Base-by-base conservation (phyloP, 164 flowering plant genomes). In the Liriodendron chinense region DNA sequence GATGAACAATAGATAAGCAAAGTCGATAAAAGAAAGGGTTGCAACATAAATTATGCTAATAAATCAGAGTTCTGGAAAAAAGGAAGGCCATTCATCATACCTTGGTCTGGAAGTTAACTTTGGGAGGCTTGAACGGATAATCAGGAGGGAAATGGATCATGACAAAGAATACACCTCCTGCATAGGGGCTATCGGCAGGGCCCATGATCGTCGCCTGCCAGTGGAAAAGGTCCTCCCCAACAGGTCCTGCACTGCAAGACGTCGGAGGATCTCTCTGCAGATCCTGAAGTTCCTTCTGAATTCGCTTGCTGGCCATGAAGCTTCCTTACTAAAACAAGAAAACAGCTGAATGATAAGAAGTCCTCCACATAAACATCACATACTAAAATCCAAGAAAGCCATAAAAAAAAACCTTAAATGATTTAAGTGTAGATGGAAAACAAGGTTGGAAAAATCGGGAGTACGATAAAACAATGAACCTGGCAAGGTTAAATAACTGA, bases 121-220 rank as follows among this genome's bases (percentile, higher is more conserved):
- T 80, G 74, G 83, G 83, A 49, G 83, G 83, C 75, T 80, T 80
- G 76, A 80, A 80, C 3, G 83, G 83, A 72, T 80, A 80, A 72
- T 80, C 83, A 6, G 80, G 83, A 16, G 83, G 83, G 67, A 80
- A 80, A 74, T 74, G 83, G 50, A 80, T 80, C 71, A 66, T 74
- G 72, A 80, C 78, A 75, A 80, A 77, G 69, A 80, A 80, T 9
- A 80, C 80, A 8, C 83, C 83, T 20, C 83, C 83, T 25, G 80
- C 65, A 71, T 74, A 80, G 12, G 83, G 83, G 24, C 80, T 80
- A 12, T 80, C 83, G 1, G 80, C 13, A 12, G 83, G 83, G 16
- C 83, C 83, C 83, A 80, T 80, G 57, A 80, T 77, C 6, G 83
- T 80, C 7, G 83, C 83, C 65, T 80, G 83, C 83, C 83, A 77